phyloP scores from a whole-genome alignment of 1,139 yeast genomes.

The Suhomyces chickasaworum region DNA sequence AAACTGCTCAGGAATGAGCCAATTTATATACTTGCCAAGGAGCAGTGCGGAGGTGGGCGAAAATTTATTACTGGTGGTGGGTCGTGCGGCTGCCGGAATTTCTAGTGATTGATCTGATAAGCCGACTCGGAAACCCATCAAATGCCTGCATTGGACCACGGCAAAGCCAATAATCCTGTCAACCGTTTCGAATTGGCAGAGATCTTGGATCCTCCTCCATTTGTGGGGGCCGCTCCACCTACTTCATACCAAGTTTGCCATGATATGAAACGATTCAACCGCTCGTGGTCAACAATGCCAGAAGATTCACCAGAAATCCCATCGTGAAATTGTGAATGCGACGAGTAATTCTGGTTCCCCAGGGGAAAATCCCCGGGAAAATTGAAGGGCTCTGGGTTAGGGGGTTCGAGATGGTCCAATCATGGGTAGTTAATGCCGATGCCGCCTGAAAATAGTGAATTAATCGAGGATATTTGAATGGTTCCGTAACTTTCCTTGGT shows the following conservation, averaged over 20 bases:
- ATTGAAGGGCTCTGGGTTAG: not conserved
- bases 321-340: not conserved
- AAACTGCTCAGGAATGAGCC: conserved; percentile 14
- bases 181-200: too few species aligned
- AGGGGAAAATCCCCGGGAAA: not conserved
- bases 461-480: not conserved
- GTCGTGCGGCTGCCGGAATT: not conserved
- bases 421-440: not conserved
- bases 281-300: not conserved
- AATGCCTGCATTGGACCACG: not conserved
- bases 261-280: too few species aligned
- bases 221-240: not conserved
- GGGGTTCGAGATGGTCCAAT: not conserved
- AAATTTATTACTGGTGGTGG: not conserved
- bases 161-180: too few species aligned
- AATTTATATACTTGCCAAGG: conserved; percentile 11
- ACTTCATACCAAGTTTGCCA: too few species aligned
- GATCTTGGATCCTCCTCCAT: not conserved
- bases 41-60: conserved; percentile 2
- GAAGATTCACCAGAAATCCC: not conserved
- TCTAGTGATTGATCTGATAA: conserved; percentile 12
- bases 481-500: not conserved
- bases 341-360: not conserved
- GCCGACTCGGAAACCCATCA: conserved; percentile 13
- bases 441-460: not conserved